These are phyloP conservation scores for Gossypium lobatum DNA, from an alignment of 441 rosid species.

Conservation along the genomic window DNA sequence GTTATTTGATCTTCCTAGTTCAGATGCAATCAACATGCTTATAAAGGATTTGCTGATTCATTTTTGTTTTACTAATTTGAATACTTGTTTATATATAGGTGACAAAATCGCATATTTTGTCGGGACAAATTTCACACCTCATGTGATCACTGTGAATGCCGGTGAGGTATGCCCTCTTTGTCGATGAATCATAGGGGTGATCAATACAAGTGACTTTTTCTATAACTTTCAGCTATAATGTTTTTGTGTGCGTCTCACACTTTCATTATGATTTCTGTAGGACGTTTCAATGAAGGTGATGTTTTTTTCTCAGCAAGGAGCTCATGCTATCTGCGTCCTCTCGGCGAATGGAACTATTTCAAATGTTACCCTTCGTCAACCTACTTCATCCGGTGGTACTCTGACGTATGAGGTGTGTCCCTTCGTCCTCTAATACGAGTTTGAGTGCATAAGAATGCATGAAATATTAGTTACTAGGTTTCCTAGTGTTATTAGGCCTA, in stretches of 20 bases:
- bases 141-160: slow-evolving; percentile 74
- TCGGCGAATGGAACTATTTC: slow-evolving; percentile 87
- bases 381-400: slow-evolving; percentile 88
- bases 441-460: background rate
- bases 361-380: slow-evolving; percentile 85
- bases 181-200: no score
- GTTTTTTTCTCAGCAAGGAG: slow-evolving; percentile 85
- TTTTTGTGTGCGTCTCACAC: no score
- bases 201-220: no score
- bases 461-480: no score
- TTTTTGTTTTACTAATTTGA: background rate
- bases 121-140: slow-evolving; percentile 77
- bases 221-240: no score
- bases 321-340: slow-evolving; percentile 85
- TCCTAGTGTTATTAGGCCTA: no score
- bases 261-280: background rate
- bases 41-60: background rate
- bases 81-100: slow-evolving; percentile 34
- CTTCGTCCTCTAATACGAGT: background rate
- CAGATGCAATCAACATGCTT: background rate
- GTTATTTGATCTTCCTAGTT: background rate
- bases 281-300: slow-evolving; percentile 23
- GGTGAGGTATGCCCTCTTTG: slow-evolving; percentile 65
- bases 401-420: slow-evolving; percentile 77
- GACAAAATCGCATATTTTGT: slow-evolving; percentile 49